Base-by-base conservation (phyloP, 208 protist genomes). In the Trichomonas vaginalis region DNA sequence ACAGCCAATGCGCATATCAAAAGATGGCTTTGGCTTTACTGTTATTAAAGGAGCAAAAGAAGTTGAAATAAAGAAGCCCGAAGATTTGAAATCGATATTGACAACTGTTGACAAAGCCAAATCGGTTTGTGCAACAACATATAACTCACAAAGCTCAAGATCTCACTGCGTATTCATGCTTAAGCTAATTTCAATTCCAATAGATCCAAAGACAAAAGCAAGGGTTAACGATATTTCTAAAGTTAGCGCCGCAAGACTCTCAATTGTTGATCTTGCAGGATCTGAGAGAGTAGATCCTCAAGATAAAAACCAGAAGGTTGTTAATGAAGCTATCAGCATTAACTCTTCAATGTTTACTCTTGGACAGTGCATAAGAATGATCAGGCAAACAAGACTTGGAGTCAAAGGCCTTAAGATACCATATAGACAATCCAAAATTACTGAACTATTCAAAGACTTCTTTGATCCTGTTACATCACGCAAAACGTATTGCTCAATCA, bases 261-360 rank as follows among this genome's bases (percentile, higher is more conserved):
- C 96, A 35, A 62, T 96, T 48, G 79, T 96, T 39, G 96, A 96
- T 70, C 79, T 96, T 42, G 96, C 96, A 39, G 96, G 96, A 1
- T 96, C 96, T 23, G 96, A 96, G 37, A 8, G 96, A 47, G 96
- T 82, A 37, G 62, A n/a, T 45, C 82, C 82, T 47, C 37, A n/a
- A 45, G 82, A 88, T 21, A 88, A n/a, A 42, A 88, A 47, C 40
- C 17, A 45, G 3, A n/a, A 88, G 32, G 40, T 47, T 23, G 82
- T 88, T 48, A 88, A n/a, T n/a, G 82, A 88, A 48, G 82, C 82
- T 47, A 45, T n/a, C 32, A 45, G 10, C 8, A 88, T 88, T 48
- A 88, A 88, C 17, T 45, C 23, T 32, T 88, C 82, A 88, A 88
- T 88, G 82, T 40, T 88, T 42, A 40, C 37, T 48, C 37, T 88